Evolutionary conservation across 352 stramenopile genomes (phyloP).

Genomic region (Pythium phragmiticola): DNA sequence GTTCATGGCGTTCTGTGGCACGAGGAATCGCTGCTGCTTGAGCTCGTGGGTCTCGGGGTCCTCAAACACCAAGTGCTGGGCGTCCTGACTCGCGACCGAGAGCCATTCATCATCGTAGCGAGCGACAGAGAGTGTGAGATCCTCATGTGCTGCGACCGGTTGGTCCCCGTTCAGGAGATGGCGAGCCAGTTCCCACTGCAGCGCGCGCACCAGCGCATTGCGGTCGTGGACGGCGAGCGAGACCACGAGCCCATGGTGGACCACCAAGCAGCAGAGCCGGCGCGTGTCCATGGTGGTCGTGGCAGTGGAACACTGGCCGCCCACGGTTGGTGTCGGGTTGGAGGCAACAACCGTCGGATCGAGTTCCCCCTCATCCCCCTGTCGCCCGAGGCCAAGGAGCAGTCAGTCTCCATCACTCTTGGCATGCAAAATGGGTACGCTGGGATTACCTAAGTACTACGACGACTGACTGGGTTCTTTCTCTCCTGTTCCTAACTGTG

Average conservation of each 20-base stretch:
- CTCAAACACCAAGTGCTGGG: background rate
- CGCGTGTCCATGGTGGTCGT: constrained; percentile 12
- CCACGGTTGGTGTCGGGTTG: too few relatives aligned
- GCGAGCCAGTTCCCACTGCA: constrained; percentile 1
- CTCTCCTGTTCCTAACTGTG: constrained; percentile 2
- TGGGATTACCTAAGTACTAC: too few relatives aligned
- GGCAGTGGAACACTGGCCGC: background rate
- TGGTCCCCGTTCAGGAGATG: background rate
- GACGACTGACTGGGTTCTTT: too few relatives aligned
- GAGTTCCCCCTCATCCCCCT: too few relatives aligned
- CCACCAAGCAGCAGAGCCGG: constrained; percentile 2
- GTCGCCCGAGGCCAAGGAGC: too few relatives aligned
- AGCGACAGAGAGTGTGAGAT: background rate
- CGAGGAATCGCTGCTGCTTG: background rate
- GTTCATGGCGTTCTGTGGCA: constrained; percentile 6
- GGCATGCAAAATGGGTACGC: background rate
- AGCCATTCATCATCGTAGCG: background rate
- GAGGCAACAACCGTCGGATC: background rate
- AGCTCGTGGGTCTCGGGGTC: background rate
- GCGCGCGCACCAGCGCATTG: background rate
- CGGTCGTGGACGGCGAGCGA: constrained; percentile 2
- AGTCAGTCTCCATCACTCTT: background rate
- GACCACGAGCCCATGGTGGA: background rate
- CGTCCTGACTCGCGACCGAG: background rate
- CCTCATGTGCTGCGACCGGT: background rate